These are phyloP conservation scores for Cladosporium sp. DNA, from an alignment of 2,329 filamentous ascomycete species.

Conservation along the genomic window DNA sequence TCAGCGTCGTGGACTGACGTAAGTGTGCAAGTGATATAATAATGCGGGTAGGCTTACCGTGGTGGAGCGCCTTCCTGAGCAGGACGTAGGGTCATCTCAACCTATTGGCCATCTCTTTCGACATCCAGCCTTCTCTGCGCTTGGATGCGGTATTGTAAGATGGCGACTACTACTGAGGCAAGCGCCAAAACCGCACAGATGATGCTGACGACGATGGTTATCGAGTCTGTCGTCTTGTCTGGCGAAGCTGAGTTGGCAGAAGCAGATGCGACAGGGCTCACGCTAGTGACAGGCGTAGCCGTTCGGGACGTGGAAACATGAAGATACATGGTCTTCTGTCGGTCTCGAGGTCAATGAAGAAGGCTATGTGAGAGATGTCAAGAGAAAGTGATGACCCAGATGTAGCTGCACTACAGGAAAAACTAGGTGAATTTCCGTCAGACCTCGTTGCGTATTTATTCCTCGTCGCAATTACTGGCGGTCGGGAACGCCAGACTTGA, in stretches of 20 bases:
- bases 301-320: background rate
- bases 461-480: too few species aligned
- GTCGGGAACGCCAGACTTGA: constrained; percentile 29
- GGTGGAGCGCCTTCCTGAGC: background rate
- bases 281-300: background rate
- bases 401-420: too few species aligned
- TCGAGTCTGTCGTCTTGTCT: background rate
- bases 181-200: background rate
- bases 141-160: background rate
- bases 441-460: background rate
- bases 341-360: background rate
- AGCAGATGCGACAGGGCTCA: background rate
- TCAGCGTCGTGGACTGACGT: background rate
- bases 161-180: background rate
- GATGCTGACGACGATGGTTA: background rate
- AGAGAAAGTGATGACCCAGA: background rate
- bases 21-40: background rate
- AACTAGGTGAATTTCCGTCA: background rate
- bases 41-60: background rate
- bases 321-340: background rate
- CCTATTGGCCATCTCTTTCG: background rate
- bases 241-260: background rate
- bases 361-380: background rate
- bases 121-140: background rate
- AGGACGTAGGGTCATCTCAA: background rate